Conservation (phyloP, 2,329 filamentous ascomycete genomes). For the Calonectria pseudoreteaudii region DNA sequence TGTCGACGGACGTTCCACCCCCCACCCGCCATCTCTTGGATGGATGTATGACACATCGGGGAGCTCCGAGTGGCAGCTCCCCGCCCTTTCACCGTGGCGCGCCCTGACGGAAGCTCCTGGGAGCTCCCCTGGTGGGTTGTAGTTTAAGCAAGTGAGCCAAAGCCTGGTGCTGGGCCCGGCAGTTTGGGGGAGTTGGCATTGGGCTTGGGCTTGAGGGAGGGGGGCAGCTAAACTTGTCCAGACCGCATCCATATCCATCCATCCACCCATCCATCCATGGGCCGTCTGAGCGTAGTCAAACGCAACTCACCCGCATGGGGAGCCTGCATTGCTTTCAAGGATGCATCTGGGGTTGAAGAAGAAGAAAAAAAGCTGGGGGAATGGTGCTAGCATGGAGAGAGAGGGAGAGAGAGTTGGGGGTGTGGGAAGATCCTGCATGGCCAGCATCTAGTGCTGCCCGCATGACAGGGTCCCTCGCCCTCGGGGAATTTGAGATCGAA, state of each 20-base stretch:
- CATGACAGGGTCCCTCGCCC: slow-evolving; percentile 1
- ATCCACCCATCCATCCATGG: background rate
- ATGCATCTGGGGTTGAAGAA: background rate
- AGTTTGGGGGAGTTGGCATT: background rate
- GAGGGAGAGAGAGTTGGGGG: background rate
- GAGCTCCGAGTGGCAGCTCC: slow-evolving; percentile 43
- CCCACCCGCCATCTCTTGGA: background rate
- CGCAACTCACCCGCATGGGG: background rate
- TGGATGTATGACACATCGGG: slow-evolving; percentile 8
- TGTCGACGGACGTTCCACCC: slow-evolving; percentile 21
- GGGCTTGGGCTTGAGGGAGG: no score
- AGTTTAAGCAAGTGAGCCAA: background rate
- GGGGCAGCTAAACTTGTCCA: background rate
- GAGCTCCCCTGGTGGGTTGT: background rate
- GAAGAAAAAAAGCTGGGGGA: background rate
- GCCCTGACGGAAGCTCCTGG: slow-evolving; percentile 4
- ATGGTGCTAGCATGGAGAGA: background rate
- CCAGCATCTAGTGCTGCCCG: background rate
- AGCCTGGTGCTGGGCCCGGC: background rate
- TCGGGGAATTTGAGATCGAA: background rate
- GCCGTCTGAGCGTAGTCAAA: background rate
- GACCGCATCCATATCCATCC: no score
- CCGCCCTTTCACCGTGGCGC: slow-evolving; percentile 32
- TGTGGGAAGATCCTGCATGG: background rate
- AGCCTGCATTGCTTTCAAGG: background rate